Percentiles rank a stretch among this genome's conserved stretches.
Conservation (phyloP, 2,329 filamentous ascomycete genomes). For the Neofusicoccum sp. region DNA sequence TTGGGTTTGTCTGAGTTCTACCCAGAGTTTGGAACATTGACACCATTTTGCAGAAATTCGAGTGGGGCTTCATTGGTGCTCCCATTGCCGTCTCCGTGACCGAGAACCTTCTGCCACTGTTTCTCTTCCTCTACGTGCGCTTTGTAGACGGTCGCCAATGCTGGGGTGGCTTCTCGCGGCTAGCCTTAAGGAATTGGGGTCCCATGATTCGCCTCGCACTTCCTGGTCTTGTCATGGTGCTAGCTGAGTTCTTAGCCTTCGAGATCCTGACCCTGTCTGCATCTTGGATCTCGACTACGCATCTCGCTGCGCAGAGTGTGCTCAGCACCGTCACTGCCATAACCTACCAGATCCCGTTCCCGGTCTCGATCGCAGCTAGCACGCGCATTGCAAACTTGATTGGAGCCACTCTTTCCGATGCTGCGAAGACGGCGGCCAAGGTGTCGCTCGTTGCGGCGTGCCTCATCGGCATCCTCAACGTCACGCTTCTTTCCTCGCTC, state of each 20-base stretch:
- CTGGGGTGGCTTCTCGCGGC: constrained; percentile 72
- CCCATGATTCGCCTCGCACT: constrained; percentile 87
- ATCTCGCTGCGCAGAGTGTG: constrained; percentile 79
- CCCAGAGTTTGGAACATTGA: not conserved
- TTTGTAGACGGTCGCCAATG: constrained; percentile 71
- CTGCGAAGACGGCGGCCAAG: constrained; percentile 76
- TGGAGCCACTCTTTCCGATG: constrained; percentile 76
- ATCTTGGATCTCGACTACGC: constrained; percentile 73
- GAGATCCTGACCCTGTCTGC: constrained; percentile 65
- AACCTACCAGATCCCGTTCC: constrained; percentile 89
- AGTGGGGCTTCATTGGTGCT: constrained; percentile 67
- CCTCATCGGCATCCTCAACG: constrained; percentile 75
- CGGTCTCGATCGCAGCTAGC: constrained; percentile 81
- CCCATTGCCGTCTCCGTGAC: constrained; percentile 75
- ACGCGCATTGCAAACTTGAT: constrained; percentile 91
- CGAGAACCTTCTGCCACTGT: constrained; percentile 69
- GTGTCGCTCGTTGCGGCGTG: constrained; percentile 68
- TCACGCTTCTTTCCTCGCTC: constrained; percentile 65
- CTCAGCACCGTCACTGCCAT: constrained; percentile 74
- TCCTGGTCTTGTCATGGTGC: constrained; percentile 89
- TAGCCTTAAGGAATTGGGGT: constrained; percentile 70
- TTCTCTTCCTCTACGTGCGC: constrained; percentile 69
- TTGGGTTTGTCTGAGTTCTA: not conserved
- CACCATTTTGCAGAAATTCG: constrained; percentile 23
- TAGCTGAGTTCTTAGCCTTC: constrained; percentile 56